Percentiles rank a stretch among this genome's conserved stretches.
phyloP scores from a whole-genome alignment of 371 early-diverging fungal species.

The Vairimorpha necatrix region DNA sequence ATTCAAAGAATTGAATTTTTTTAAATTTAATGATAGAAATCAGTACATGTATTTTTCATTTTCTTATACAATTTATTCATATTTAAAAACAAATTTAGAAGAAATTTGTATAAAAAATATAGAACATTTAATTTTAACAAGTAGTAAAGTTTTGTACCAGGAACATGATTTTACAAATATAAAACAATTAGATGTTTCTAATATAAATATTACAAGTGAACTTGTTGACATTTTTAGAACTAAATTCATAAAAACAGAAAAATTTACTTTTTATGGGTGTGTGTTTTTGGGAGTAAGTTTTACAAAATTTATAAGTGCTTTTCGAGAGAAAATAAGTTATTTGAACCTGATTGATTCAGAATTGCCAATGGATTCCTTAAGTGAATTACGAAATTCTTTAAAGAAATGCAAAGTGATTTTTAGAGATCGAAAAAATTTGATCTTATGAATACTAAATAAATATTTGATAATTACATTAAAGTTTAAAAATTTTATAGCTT shows the following conservation, averaged over 20 bases:
- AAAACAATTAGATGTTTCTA: neutral
- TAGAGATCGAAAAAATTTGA: no score
- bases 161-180: neutral
- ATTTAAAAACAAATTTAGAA: conserved; percentile 7
- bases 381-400: neutral
- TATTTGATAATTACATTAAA: no score
- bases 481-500: no score
- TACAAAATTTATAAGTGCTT: neutral
- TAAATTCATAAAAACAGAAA: neutral
- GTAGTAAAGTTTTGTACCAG: neutral
- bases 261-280: neutral
- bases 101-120: neutral
- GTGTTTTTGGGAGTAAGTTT: neutral
- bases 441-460: no score
- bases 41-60: neutral
- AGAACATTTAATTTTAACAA: neutral
- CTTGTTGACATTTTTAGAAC: neutral
- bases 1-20: neutral
- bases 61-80: neutral
- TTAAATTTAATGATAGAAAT: neutral
- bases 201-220: neutral
- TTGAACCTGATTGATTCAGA: conserved; percentile 11
- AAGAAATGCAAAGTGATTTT: conserved; percentile 7
- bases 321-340: neutral
- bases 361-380: neutral